Evolutionary conservation across 1,284 basidiomycete genomes (phyloP).

Genomic region (Trametes sp.): DNA sequence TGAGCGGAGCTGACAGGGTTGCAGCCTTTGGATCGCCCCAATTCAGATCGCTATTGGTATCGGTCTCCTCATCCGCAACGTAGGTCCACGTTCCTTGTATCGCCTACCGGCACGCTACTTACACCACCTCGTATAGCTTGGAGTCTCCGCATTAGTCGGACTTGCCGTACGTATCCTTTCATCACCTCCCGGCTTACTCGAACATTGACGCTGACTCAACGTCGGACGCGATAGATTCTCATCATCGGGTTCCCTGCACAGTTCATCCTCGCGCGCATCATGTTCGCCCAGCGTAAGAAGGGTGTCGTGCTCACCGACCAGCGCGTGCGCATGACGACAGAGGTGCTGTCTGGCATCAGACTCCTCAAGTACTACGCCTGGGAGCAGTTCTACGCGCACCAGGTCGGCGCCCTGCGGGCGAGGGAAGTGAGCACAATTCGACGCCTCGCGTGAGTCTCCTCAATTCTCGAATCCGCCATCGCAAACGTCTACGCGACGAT

Average conservation of each 20-base stretch:
- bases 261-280: slow-evolving; percentile 63
- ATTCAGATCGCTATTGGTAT: slow-evolving; percentile 70
- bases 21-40: slow-evolving; percentile 62
- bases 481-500: no score
- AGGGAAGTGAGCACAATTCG: slow-evolving; percentile 61
- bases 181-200: background rate
- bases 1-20: background rate
- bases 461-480: background rate
- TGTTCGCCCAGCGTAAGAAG: slow-evolving; percentile 70
- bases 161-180: slow-evolving; percentile 59
- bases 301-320: slow-evolving; percentile 79
- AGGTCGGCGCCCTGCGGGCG: slow-evolving; percentile 58
- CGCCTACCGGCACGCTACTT: background rate
- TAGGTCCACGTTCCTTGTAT: slow-evolving; percentile 36
- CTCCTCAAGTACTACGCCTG: slow-evolving; percentile 69
- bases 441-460: slow-evolving; percentile 53
- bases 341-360: slow-evolving; percentile 69
- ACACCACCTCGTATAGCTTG: slow-evolving; percentile 51
- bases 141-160: slow-evolving; percentile 76
- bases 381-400: slow-evolving; percentile 68
- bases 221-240: slow-evolving; percentile 48
- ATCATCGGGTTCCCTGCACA: slow-evolving; percentile 71
- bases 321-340: slow-evolving; percentile 69
- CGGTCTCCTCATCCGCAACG: slow-evolving; percentile 69
- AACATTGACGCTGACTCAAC: background rate